Percentiles rank a stretch among this genome's conserved stretches.
phyloP scores from a whole-genome alignment of 1,284 basidiomycete genomes.

The Ustilago curta region DNA sequence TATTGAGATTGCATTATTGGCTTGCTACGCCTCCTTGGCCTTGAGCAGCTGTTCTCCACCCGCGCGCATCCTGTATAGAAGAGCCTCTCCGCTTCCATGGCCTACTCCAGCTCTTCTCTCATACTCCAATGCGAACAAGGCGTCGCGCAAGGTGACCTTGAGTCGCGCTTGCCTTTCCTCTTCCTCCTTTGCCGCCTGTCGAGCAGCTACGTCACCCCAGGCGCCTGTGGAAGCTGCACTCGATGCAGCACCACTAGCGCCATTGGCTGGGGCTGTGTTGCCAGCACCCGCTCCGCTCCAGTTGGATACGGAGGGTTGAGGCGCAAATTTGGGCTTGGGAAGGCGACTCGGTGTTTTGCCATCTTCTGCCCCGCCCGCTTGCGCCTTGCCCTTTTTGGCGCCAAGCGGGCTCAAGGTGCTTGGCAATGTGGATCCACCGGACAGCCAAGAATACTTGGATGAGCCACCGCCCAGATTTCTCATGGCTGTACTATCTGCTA shows the following conservation, averaged over 20 bases:
- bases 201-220: constrained; percentile 65
- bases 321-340: constrained; percentile 65
- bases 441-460: constrained; percentile 60
- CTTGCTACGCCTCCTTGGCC: constrained; percentile 13
- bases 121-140: constrained; percentile 64
- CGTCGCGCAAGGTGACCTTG: constrained; percentile 64
- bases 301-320: constrained; percentile 41
- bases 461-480: constrained; percentile 59
- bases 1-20: neutral
- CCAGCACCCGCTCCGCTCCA: constrained; percentile 27
- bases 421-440: constrained; percentile 28
- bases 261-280: constrained; percentile 1
- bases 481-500: constrained; percentile 68
- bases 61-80: constrained; percentile 40
- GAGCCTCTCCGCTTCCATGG: constrained; percentile 42
- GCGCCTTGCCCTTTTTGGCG: constrained; percentile 39
- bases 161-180: constrained; percentile 58
- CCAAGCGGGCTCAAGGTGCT: constrained; percentile 35
- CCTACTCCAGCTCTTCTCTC: constrained; percentile 41
- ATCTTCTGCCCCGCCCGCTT: constrained; percentile 24
- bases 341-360: constrained; percentile 32
- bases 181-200: constrained; percentile 62
- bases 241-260: neutral
- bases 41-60: constrained; percentile 23
- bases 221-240: constrained; percentile 43